Percentiles rank a stretch among this genome's conserved stretches.
Evolutionary conservation across 306 rosid genomes (phyloP).

Genomic region (Senna siamea): DNA sequence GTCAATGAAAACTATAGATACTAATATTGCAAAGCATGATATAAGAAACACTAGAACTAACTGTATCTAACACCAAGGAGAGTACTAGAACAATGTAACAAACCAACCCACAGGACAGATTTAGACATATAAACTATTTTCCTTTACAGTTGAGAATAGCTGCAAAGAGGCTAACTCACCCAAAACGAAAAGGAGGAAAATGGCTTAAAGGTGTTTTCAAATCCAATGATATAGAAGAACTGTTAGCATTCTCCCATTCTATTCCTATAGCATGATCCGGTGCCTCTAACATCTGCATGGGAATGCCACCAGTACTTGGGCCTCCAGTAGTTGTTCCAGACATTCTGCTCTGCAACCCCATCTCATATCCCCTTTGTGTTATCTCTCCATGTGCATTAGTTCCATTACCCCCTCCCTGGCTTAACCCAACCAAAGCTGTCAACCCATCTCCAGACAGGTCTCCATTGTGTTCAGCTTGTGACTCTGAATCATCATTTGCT

Average conservation of each 20-base stretch:
- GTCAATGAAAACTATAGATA: slow-evolving; percentile 18
- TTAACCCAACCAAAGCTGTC: slow-evolving; percentile 93
- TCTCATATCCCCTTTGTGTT: slow-evolving; percentile 77
- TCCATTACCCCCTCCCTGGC: slow-evolving; percentile 73
- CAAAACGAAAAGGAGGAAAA: slow-evolving; percentile 98
- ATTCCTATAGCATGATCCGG: slow-evolving; percentile 73
- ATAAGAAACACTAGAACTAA: slow-evolving; percentile 9
- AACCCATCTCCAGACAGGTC: slow-evolving; percentile 92
- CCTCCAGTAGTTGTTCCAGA: slow-evolving; percentile 67
- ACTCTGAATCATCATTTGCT: slow-evolving; percentile 91
- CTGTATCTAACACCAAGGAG: background rate
- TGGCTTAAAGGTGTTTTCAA: slow-evolving; percentile 93
- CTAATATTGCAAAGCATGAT: slow-evolving; percentile 28
- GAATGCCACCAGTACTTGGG: slow-evolving; percentile 75
- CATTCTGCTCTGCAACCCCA: slow-evolving; percentile 67
- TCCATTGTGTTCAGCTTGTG: slow-evolving; percentile 76
- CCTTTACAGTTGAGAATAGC: slow-evolving; percentile 30
- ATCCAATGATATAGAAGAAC: slow-evolving; percentile 87
- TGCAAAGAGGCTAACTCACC: slow-evolving; percentile 62
- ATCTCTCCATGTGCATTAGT: slow-evolving; percentile 68
- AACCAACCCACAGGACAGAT: slow-evolving; percentile 31
- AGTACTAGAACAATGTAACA: slow-evolving; percentile 26
- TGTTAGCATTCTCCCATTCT: slow-evolving; percentile 81
- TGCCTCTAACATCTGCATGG: slow-evolving; percentile 81
- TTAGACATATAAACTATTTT: slow-evolving; percentile 31